Base-by-base conservation (phyloP, 192 early-diverging fungal genomes). In the Backusella luteola region DNA sequence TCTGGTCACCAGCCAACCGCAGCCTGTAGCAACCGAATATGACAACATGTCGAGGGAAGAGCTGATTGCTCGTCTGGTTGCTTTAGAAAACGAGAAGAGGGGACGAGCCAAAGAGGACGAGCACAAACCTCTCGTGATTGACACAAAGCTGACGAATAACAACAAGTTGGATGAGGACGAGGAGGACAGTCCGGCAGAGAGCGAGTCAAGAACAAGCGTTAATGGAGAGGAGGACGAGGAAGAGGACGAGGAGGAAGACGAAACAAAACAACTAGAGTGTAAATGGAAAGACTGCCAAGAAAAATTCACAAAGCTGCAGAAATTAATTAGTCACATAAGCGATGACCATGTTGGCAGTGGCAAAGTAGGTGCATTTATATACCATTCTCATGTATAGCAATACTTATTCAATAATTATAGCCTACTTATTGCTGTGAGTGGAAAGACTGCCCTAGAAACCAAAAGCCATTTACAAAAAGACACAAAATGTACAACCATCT, bases 401-500 rank as follows among this genome's bases (percentile, higher is more conserved):
- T 32, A 32, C 32, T 32, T 32, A 53, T 26, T 17, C 11, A 32
- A 35, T 42, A 15, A 23, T 4, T 7, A 63, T 76, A 87, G 84
- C 79, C 84, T 23, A 80, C 85, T 71, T 87, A 87, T 66, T 82
- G 79, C 41, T 87, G 86, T 46, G 83, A 87, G 41, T 87, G 86
- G 86, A 84, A 87, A 75, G 81, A 82, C 29, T 87, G 86, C 63
- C 73, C 80, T 23, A 79, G 85, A 29, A 80, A 84, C 63, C 82
- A 87, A 73, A 87, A 87, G 77, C 89, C 92, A 23, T 93, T 93
- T 84, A 81, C 89, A 73, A 90, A 92, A 76, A 85, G 90, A 26
- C 91, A 92, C 67, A 91, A 93, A 69, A 85, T 93, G 74, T 88
- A 86, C 46, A 91, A 91, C 66, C 93, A 94, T 73, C 84, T 91